phyloP scores from a whole-genome alignment of 2,329 filamentous ascomycete genomes.

The Fusarium mexicanum region DNA sequence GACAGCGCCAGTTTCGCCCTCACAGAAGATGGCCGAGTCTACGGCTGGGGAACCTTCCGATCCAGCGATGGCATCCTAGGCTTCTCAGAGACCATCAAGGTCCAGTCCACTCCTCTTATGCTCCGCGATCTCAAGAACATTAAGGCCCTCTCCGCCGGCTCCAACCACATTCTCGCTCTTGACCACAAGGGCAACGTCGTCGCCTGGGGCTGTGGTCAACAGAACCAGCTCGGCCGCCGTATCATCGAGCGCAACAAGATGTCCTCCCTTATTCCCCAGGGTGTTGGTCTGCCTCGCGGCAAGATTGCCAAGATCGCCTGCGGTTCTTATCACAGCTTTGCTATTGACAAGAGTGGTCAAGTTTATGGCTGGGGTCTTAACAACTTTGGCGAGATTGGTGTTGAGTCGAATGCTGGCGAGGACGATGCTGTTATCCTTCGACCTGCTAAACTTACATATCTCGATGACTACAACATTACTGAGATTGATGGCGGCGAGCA shows the following conservation, averaged over 20 bases:
- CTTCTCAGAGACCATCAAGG: conserved; percentile 63
- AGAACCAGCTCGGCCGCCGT: conserved; percentile 70
- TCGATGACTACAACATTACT: conserved; percentile 71
- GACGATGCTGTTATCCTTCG: conserved; percentile 75
- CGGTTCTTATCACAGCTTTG: conserved; percentile 86
- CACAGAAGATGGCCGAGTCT: conserved; percentile 78
- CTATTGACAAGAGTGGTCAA: conserved; percentile 73
- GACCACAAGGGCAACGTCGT: conserved; percentile 71
- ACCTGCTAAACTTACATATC: conserved; percentile 72
- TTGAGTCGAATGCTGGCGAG: conserved; percentile 63
- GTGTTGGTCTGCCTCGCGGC: conserved; percentile 66
- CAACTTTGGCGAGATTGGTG: conserved; percentile 83
- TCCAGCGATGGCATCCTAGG: conserved; percentile 71
- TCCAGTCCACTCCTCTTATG: conserved; percentile 61
- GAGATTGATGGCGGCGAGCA: conserved; percentile 77
- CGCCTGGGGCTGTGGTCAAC: conserved; percentile 78
- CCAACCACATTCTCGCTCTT: conserved; percentile 77
- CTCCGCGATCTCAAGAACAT: conserved; percentile 74
- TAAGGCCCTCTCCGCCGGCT: conserved; percentile 69
- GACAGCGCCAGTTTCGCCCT: conserved; percentile 82
- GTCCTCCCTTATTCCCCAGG: conserved; percentile 68
- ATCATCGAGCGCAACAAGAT: conserved; percentile 71
- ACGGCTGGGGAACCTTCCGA: conserved; percentile 86
- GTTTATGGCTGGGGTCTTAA: conserved; percentile 89
- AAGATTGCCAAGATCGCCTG: conserved; percentile 64